Conservation (phyloP, 2,329 filamentous ascomycete genomes). For the Phaeoacremonium minimum region DNA sequence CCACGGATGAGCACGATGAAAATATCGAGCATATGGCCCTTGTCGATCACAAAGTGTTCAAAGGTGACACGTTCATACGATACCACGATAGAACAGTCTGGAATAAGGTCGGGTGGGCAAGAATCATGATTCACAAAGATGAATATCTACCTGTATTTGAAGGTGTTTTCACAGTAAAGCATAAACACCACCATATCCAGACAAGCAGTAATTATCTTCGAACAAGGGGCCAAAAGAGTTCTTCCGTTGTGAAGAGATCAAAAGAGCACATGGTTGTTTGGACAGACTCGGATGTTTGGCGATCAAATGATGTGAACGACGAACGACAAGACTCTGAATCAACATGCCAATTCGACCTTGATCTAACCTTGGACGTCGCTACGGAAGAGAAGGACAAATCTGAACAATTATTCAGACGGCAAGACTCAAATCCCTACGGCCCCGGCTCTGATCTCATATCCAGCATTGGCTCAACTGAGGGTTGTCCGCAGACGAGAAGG, state of each 20-base stretch:
- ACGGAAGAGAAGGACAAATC: background rate
- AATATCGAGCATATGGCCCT: conserved; percentile 62
- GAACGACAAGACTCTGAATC: conserved; percentile 42
- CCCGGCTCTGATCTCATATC: conserved; percentile 67
- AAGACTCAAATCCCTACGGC: conserved; percentile 61
- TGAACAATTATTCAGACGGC: conserved; percentile 31
- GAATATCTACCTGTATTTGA: conserved; percentile 77
- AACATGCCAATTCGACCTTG: conserved; percentile 1
- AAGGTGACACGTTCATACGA: conserved; percentile 66
- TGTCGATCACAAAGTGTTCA: conserved; percentile 71
- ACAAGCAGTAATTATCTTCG: conserved; percentile 65
- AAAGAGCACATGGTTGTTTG: conserved; percentile 80
- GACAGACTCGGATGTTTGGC: conserved; percentile 74
- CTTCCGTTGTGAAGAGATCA: conserved; percentile 46
- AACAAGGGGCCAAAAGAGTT: conserved; percentile 67
- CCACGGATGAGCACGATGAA: conserved; percentile 59
- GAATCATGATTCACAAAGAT: conserved; percentile 69
- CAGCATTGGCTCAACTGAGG: conserved; percentile 69
- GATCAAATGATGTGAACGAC: conserved; percentile 33
- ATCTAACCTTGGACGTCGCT: conserved; percentile 29
- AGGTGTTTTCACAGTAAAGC: conserved; percentile 72
- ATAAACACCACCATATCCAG: conserved; percentile 78
- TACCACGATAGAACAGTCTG: conserved; percentile 56
- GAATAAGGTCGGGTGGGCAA: conserved; percentile 76
- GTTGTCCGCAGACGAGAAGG: conserved; percentile 77